phyloP scores from a whole-genome alignment of 805 yeast species.

The Torulaspora maleeae region DNA sequence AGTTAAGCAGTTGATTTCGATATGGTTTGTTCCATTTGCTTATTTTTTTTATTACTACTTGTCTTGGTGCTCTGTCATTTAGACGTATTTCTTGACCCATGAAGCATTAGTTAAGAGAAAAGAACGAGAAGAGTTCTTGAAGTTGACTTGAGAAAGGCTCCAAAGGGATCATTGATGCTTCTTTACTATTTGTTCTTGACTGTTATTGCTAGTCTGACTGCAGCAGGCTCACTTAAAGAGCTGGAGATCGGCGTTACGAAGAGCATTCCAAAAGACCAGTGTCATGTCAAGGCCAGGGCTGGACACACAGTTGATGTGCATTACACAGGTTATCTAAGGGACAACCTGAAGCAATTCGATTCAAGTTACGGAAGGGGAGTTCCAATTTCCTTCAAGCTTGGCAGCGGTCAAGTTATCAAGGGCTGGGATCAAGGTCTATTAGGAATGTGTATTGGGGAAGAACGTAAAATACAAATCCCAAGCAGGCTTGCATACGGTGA shows the following conservation, averaged over 20 bases:
- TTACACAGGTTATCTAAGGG: constrained; percentile 63
- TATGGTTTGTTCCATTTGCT: not conserved
- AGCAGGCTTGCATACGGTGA: constrained; percentile 73
- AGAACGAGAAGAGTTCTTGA: too few species aligned
- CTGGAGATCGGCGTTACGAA: constrained; percentile 42
- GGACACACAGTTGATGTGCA: constrained; percentile 76
- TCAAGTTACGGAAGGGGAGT: constrained; percentile 57
- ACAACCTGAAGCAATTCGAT: constrained; percentile 70
- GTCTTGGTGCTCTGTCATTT: too few species aligned
- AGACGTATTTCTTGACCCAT: too few species aligned
- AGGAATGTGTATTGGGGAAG: constrained; percentile 86
- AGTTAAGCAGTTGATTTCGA: not conserved
- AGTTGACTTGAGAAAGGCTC: not conserved
- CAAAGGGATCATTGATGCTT: constrained; percentile 1
- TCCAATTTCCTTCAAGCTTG: constrained; percentile 72
- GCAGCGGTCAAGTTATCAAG: constrained; percentile 70
- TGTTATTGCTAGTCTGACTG: constrained; percentile 6
- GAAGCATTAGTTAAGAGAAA: too few species aligned
- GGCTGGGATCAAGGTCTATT: constrained; percentile 90
- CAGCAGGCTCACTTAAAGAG: constrained; percentile 28
- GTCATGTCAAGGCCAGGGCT: constrained; percentile 50
- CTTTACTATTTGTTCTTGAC: constrained; percentile 3
- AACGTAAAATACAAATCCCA: constrained; percentile 75
- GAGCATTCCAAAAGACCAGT: constrained; percentile 47
- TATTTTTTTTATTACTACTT: not conserved